Conservation (phyloP, 768 basidiomycete genomes). For the Calocybe cyanea region DNA sequence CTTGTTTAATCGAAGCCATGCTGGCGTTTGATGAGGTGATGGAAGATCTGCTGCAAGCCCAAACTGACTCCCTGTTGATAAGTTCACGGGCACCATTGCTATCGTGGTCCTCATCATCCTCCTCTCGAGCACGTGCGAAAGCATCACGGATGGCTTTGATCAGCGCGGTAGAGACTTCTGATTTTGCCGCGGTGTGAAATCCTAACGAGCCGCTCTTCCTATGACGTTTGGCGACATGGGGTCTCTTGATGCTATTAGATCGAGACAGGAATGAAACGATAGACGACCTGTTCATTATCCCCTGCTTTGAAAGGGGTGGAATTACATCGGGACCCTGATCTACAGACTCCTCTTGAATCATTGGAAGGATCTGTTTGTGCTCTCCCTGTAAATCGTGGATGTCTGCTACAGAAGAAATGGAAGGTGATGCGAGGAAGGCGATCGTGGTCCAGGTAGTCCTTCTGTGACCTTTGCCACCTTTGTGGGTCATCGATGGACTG, state of each 20-base stretch:
- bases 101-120: conserved; percentile 6
- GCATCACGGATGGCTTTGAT: conserved; percentile 16
- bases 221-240: not conserved
- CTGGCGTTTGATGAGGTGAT: not conserved
- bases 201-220: no score
- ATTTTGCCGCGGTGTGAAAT: not conserved
- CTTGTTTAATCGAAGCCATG: no score
- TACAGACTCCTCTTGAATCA: no score
- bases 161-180: conserved; percentile 9
- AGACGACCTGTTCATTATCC: no score
- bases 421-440: not conserved
- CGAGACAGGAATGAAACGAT: no score
- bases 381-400: no score
- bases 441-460: conserved; percentile 11
- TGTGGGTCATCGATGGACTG: conserved; percentile 8
- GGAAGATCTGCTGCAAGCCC: conserved; percentile 11
- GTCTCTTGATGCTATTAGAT: not conserved
- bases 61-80: conserved; percentile 17
- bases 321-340: no score
- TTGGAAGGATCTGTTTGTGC: no score
- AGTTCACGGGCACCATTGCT: conserved; percentile 13
- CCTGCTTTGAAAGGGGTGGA: no score
- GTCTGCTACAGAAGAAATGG: no score
- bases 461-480: conserved; percentile 11
- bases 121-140: conserved; percentile 4